Percentiles rank a stretch among this genome's conserved stretches.
These are phyloP conservation scores for Debaryomyces tyrocola DNA, from an alignment of 805 yeast species.

Conservation along the genomic window DNA sequence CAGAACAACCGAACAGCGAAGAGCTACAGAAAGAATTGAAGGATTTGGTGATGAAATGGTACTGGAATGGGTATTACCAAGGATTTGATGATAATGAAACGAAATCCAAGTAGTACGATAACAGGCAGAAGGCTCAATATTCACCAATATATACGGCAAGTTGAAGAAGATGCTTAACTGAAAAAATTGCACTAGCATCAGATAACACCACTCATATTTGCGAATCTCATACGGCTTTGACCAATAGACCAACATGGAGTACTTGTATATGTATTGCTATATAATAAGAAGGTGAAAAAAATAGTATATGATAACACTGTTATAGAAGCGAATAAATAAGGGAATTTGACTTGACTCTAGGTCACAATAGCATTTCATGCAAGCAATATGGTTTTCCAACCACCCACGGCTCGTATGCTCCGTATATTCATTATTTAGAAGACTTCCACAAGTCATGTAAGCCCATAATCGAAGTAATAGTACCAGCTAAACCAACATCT, in stretches of 20 bases:
- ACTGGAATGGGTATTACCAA: conserved; percentile 34
- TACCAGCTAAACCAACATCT: conserved; percentile 79
- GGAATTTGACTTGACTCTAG: not conserved
- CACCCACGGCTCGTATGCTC: not conserved
- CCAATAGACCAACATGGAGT: too few relatives aligned
- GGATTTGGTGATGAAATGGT: conserved; percentile 24
- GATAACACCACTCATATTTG: too few relatives aligned
- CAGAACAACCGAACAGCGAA: conserved; percentile 10
- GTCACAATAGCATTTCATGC: not conserved
- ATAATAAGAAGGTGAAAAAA: not conserved
- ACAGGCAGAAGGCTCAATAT: too few relatives aligned
- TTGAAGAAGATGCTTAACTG: too few relatives aligned
- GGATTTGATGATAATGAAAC: conserved; percentile 13
- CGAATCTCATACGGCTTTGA: too few relatives aligned
- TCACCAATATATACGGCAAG: too few relatives aligned
- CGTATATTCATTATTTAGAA: not conserved
- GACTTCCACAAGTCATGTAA: conserved; percentile 64
- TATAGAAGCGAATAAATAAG: not conserved
- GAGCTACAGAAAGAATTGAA: conserved; percentile 23
- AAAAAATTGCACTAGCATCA: too few relatives aligned
- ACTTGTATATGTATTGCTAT: too few relatives aligned
- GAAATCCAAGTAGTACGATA: too few relatives aligned
- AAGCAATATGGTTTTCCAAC: not conserved
- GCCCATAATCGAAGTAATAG: conserved; percentile 77
- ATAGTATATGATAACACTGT: not conserved